Conservation (phyloP, 192 early-diverging fungal species). For the Lobulomyces angularis region DNA sequence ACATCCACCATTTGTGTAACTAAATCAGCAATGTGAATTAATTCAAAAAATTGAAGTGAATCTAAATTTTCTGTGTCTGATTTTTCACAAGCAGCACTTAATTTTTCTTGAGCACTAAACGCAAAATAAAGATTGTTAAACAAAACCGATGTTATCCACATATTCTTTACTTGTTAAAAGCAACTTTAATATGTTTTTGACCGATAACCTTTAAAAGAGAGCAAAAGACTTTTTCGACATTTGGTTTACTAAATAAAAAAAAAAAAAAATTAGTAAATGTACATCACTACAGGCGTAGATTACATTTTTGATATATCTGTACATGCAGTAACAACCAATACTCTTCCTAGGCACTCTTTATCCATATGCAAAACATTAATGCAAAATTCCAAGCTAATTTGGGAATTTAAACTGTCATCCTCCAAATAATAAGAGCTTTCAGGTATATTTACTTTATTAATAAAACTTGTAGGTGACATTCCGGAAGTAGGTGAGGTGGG, state of each 20-base stretch:
- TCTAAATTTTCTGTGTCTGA: constrained; percentile 31
- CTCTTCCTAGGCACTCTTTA: constrained; percentile 53
- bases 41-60: constrained; percentile 78
- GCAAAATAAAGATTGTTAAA: not conserved
- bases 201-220: constrained; percentile 59
- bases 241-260: constrained; percentile 37
- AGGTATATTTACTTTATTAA: too few species aligned
- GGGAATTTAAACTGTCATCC: constrained; percentile 43
- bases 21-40: constrained; percentile 87
- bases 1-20: constrained; percentile 89
- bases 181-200: constrained; percentile 58
- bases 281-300: not conserved
- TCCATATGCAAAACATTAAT: constrained; percentile 80
- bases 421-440: constrained; percentile 45
- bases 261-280: constrained; percentile 1
- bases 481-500: too few species aligned
- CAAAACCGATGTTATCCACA: constrained; percentile 12
- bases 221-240: constrained; percentile 68
- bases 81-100: not conserved
- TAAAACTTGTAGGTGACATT: too few species aligned
- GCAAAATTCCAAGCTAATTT: constrained; percentile 67
- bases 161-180: constrained; percentile 35
- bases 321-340: constrained; percentile 27
- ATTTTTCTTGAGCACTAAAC: not conserved
- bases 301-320: constrained; percentile 22